A percentile compares a stretch with the other conserved stretches of the same genome.
These are phyloP conservation scores for Cordyceps javanica DNA, from an alignment of 2,329 filamentous ascomycete species.

Conservation along the genomic window DNA sequence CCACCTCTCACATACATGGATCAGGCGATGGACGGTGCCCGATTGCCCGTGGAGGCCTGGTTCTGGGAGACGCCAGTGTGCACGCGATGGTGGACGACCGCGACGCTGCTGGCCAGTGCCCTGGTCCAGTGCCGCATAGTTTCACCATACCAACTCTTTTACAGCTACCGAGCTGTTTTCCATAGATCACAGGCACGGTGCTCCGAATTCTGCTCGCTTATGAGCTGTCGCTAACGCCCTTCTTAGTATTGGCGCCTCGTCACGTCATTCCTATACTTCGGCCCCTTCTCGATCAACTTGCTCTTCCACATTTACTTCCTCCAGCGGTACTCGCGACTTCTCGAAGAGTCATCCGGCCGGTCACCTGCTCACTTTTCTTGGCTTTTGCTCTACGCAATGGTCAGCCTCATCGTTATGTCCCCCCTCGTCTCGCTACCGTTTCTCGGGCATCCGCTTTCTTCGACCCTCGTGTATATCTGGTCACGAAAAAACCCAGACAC, in stretches of 20 bases:
- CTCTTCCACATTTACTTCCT: constrained; percentile 98
- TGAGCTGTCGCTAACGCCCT: constrained; percentile 13
- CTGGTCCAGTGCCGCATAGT: constrained; percentile 91
- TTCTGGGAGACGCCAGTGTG: constrained; percentile 98
- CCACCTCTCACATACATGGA: constrained; percentile 37
- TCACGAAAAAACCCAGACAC: constrained; percentile 90
- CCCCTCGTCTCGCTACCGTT: constrained; percentile 89
- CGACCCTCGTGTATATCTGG: constrained; percentile 97
- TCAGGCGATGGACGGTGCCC: constrained; percentile 54
- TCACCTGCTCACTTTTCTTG: constrained; percentile 93
- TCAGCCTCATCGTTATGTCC: constrained; percentile 72
- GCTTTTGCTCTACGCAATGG: constrained; percentile 81
- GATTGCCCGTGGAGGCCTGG: constrained; percentile 88
- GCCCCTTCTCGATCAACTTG: constrained; percentile 86
- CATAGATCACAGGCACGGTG: constrained; percentile 73
- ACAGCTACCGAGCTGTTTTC: constrained; percentile 89
- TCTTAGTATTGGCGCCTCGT: constrained; percentile 89
- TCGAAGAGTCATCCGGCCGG: constrained; percentile 89
- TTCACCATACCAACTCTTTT: constrained; percentile 92
- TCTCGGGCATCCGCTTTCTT: constrained; percentile 86
- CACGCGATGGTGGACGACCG: constrained; percentile 94
- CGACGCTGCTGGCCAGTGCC: constrained; percentile 79
- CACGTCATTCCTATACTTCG: constrained; percentile 96
- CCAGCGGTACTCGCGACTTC: constrained; percentile 87
- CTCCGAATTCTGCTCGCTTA: not conserved